Evolutionary conservation across 495 filamentous ascomycete genomes (phyloP).

Genomic region (Elasticomyces elasticus): DNA sequence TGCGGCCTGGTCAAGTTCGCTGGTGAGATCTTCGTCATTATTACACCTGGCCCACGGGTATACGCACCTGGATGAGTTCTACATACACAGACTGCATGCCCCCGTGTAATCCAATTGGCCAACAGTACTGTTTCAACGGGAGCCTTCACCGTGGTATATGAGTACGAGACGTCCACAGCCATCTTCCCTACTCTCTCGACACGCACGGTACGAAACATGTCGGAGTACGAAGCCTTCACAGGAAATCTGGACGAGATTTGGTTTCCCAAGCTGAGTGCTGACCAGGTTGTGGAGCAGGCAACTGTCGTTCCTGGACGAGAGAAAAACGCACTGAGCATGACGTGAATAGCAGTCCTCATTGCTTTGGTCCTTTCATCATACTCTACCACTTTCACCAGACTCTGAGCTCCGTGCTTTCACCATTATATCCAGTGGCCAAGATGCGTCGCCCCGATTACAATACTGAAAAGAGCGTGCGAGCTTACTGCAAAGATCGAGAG

Average conservation of each 20-base stretch:
- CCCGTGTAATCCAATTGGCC: background rate
- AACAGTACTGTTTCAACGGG: conserved; percentile 8
- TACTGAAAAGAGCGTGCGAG: too few relatives aligned
- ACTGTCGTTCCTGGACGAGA: background rate
- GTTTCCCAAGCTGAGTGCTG: conserved; percentile 7
- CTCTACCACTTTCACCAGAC: too few relatives aligned
- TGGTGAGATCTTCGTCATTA: conserved; percentile 3
- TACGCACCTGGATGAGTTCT: conserved; percentile 7
- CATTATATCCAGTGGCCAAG: too few relatives aligned
- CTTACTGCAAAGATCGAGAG: too few relatives aligned
- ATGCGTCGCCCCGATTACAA: too few relatives aligned
- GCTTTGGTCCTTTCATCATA: background rate
- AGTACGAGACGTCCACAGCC: conserved; percentile 9
- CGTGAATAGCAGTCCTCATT: background rate
- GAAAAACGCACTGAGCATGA: background rate
- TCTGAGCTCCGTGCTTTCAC: too few relatives aligned
- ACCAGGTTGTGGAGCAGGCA: conserved; percentile 3
- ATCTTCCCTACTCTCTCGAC: conserved; percentile 15
- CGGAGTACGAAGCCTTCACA: conserved; percentile 3
- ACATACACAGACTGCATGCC: conserved; percentile 13
- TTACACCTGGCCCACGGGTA: conserved; percentile 6
- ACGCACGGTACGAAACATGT: background rate
- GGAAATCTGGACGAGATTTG: conserved; percentile 9
- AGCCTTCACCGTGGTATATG: conserved; percentile 12
- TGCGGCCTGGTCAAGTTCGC: conserved; percentile 10